Base-by-base conservation (phyloP, 192 early-diverging fungal species). In the Backusella morwellensis region DNA sequence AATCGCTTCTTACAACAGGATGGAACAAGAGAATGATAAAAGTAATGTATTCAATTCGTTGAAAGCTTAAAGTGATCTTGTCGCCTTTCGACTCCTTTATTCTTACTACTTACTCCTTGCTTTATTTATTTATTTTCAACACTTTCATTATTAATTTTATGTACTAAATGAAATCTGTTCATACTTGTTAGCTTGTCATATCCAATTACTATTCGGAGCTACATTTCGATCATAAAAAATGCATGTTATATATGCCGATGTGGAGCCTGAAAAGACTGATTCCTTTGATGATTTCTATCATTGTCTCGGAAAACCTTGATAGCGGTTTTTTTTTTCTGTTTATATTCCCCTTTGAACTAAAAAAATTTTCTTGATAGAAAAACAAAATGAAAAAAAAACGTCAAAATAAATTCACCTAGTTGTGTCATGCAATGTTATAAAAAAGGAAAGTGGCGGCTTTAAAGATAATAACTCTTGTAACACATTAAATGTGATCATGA, bases 361-460 rank as follows among this genome's bases (percentile, higher is more conserved):
- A 9, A 56, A 56, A 23, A 12, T 19, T 54, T 59, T 59, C 21
- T 59, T 59, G 54, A 59, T 59, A 59, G 54, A 59, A 26, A 59
- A 23, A 40, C 11, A 44, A 44, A 44, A 19, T 14, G 15, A 44
- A 44, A 44, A 59, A 56, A 56, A 59, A 21, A 50, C 21, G 47
- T 50, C 54, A 59, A 56, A 59, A 54, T n/a, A 54, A 21, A 59
- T 59, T 59, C 54, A 59, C 54, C 54, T 59, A 59, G 54, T 50
- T 59, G 21, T 11, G 54, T 59, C 8, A 54, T 59, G 54, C 52
- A 54, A 23, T 59, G 7, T 59, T 59, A 59, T 23, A 59, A 26
- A 59, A 59, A 59, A 59, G 54, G 21, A 59, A 59, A 23, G 54
- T 59, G 54, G 54, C 54, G 21, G 21, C 54, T 59, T 59, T 59